These are phyloP conservation scores for Hyphodiscus hymeniophilus DNA, from an alignment of 495 filamentous ascomycete species.

Conservation along the genomic window DNA sequence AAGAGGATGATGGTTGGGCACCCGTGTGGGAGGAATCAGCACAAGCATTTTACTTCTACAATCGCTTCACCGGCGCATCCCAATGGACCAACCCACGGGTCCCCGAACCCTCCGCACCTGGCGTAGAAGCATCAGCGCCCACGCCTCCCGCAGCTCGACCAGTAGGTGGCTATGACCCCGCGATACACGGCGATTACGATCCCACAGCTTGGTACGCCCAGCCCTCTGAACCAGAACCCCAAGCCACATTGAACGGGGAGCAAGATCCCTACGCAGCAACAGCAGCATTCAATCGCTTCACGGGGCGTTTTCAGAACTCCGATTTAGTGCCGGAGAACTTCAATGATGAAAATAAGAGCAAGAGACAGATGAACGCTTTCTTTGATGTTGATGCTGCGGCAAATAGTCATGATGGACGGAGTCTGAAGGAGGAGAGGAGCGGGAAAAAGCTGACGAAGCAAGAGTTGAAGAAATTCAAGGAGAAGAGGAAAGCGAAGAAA, in stretches of 20 bases:
- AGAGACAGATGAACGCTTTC: conserved; percentile 85
- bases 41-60: conserved; percentile 82
- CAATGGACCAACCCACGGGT: conserved; percentile 91
- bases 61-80: conserved; percentile 63
- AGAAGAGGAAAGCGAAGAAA: conserved; percentile 69
- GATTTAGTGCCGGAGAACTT: conserved; percentile 60
- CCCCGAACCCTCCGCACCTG: conserved; percentile 30
- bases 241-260: conserved; percentile 5
- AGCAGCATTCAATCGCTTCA: conserved; percentile 86
- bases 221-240: conserved; percentile 20
- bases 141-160: conserved; percentile 25
- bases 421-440: conserved; percentile 81
- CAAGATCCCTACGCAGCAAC: conserved; percentile 47
- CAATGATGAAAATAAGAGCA: conserved; percentile 83
- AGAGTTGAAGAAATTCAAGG: conserved; percentile 67
- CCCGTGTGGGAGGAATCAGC: conserved; percentile 69
- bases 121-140: conserved; percentile 9
- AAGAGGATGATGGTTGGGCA: conserved; percentile 82
- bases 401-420: conserved; percentile 85
- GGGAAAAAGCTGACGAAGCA: conserved; percentile 81
- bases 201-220: conserved; percentile 87
- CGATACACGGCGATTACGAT: conserved; percentile 93
- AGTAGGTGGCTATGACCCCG: conserved; percentile 81
- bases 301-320: conserved; percentile 70
- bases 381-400: conserved; percentile 98